Evolutionary conservation across 495 filamentous ascomycete species (phyloP).

Genomic region (Aspergillus baeticus): DNA sequence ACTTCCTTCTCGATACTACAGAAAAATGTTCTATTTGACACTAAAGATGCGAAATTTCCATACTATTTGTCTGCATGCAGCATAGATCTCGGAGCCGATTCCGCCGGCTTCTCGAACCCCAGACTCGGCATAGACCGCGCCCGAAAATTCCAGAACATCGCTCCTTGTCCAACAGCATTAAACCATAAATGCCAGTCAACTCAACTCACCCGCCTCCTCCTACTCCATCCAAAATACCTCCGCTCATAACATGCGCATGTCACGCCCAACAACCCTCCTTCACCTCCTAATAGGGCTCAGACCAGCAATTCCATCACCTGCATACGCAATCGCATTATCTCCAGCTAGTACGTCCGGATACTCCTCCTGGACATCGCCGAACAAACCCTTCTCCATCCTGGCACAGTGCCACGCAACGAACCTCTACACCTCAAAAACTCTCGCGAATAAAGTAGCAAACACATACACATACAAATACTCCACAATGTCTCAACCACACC

Average conservation of each 20-base stretch:
- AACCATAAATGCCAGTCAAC: no score
- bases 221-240: constrained; percentile 3
- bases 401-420: constrained; percentile 6
- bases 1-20: no score
- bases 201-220: no score
- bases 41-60: no score
- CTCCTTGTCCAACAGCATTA: no score
- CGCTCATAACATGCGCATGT: constrained; percentile 21
- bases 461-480: constrained; percentile 4
- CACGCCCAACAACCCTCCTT: constrained; percentile 29
- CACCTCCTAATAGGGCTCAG: constrained; percentile 22
- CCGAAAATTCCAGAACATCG: constrained; percentile 31
- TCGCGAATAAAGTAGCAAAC: not conserved
- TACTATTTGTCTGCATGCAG: no score
- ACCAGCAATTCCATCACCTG: constrained; percentile 14
- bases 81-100: not conserved
- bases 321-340: constrained; percentile 29
- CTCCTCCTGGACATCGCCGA: not conserved
- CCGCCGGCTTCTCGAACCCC: not conserved
- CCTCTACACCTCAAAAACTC: constrained; percentile 1
- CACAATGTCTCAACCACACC: constrained; percentile 12
- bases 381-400: not conserved
- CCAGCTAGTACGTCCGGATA: no score
- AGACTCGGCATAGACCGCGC: not conserved
- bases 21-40: no score